phyloP scores from a whole-genome alignment of 2,329 filamentous ascomycete genomes.

The Alternaria sp. region DNA sequence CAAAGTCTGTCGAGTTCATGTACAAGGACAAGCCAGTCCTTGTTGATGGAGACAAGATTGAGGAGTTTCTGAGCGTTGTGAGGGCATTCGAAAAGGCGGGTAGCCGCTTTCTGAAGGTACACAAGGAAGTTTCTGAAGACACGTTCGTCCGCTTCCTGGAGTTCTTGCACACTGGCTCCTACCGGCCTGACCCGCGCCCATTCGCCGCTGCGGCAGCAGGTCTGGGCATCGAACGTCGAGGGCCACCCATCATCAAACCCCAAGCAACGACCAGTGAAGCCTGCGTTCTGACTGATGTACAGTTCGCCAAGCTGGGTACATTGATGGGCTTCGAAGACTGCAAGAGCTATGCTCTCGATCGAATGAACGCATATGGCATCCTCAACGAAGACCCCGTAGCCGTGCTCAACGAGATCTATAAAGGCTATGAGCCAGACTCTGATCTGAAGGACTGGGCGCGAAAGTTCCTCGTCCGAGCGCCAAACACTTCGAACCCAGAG shows the following conservation, averaged over 20 bases:
- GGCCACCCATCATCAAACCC: conserved; percentile 35
- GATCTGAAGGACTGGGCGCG: conserved; percentile 31
- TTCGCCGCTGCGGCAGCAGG: conserved; percentile 8
- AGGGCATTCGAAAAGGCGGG: conserved; percentile 36
- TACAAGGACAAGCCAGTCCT: conserved; percentile 45
- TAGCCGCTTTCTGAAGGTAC: conserved; percentile 39
- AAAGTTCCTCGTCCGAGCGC: conserved; percentile 24
- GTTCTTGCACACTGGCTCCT: conserved; percentile 32
- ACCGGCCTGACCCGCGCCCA: conserved; percentile 26
- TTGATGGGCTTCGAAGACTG: conserved; percentile 49
- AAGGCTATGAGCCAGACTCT: conserved; percentile 25
- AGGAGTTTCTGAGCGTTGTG: conserved; percentile 37
- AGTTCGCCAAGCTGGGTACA: conserved; percentile 42
- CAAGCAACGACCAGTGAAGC: conserved; percentile 5
- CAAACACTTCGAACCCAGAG: neutral
- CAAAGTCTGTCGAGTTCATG: conserved; percentile 48
- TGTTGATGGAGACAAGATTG: conserved; percentile 35
- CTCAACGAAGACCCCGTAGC: conserved; percentile 47
- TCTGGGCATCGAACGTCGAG: conserved; percentile 10
- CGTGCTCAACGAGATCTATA: conserved; percentile 47
- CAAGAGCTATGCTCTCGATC: conserved; percentile 39
- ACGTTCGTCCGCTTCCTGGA: conserved; percentile 47
- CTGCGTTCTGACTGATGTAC: conserved; percentile 31
- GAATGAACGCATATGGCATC: conserved; percentile 38
- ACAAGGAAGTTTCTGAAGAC: conserved; percentile 30